Percentiles rank a stretch among this genome's conserved stretches.
Conservation (phyloP, 2,329 filamentous ascomycete genomes). For the Aspergillus calidoustus region DNA sequence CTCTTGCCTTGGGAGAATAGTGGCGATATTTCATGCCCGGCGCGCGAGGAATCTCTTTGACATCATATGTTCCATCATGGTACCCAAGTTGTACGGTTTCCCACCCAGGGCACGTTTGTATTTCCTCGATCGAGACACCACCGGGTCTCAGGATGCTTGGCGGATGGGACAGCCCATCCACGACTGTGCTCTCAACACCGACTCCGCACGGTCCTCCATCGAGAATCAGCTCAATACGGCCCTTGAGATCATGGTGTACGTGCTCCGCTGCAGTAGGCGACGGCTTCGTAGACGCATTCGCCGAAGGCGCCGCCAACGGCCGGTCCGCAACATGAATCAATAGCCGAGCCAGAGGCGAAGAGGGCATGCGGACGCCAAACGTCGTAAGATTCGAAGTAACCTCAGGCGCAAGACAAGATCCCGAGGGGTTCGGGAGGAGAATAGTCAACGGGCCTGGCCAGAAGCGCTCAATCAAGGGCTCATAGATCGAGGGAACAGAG, state of each 20-base stretch:
- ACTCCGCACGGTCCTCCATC: constrained; percentile 87
- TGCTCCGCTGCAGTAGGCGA: constrained; percentile 90
- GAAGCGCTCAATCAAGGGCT: constrained; percentile 76
- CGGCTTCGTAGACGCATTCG: constrained; percentile 91
- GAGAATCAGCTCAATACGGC: constrained; percentile 82
- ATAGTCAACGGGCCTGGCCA: constrained; percentile 97
- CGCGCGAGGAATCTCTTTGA: constrained; percentile 71
- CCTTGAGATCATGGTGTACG: constrained; percentile 81
- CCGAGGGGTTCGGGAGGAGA: constrained; percentile 74
- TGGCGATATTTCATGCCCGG: constrained; percentile 99
- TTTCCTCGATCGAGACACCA: constrained; percentile 80
- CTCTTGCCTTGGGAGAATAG: constrained; percentile 87
- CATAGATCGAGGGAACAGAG: constrained; percentile 74
- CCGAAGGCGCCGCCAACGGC: constrained; percentile 88
- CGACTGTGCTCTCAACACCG: constrained; percentile 95
- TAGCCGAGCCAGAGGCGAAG: constrained; percentile 79
- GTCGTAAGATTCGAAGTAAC: constrained; percentile 84
- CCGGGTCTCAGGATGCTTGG: constrained; percentile 85
- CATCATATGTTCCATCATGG: constrained; percentile 72
- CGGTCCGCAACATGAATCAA: constrained; percentile 79
- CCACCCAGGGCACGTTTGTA: constrained; percentile 79
- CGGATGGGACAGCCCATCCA: constrained; percentile 82
- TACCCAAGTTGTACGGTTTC: constrained; percentile 77
- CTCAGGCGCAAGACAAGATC: constrained; percentile 78
- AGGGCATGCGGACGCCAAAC: constrained; percentile 90